A percentile compares a stretch with the other conserved stretches of the same genome.
These are phyloP conservation scores for Daucus carota DNA, from an alignment of 129 eudicot species.

Conservation along the genomic window DH1_v3.0 NC_030387.2:40654501-40655000, in stretches of 20 bases:
- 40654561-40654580: not conserved
- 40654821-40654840: not conserved
- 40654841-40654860: not conserved
- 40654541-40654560: slow-evolving; percentile 5
- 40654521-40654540: not conserved
- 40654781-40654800: not conserved
- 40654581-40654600: not conserved
- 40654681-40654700: not conserved
- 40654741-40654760: not conserved
- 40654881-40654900: not conserved
- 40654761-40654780: not conserved
- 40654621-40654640: too few species aligned
- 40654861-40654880: not conserved
- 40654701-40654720: not conserved
- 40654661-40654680: not conserved
- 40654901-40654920: not conserved
- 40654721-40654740: not conserved
- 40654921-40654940: slow-evolving; percentile 1
- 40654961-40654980: not conserved
- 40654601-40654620: not conserved
- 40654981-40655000: not conserved
- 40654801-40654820: slow-evolving; percentile 1
- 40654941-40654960: not conserved
- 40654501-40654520: not conserved
- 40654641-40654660: not conserved